Conservation (phyloP, 2,329 filamentous ascomycete genomes). For the Sarocladium kiliense region DNA sequence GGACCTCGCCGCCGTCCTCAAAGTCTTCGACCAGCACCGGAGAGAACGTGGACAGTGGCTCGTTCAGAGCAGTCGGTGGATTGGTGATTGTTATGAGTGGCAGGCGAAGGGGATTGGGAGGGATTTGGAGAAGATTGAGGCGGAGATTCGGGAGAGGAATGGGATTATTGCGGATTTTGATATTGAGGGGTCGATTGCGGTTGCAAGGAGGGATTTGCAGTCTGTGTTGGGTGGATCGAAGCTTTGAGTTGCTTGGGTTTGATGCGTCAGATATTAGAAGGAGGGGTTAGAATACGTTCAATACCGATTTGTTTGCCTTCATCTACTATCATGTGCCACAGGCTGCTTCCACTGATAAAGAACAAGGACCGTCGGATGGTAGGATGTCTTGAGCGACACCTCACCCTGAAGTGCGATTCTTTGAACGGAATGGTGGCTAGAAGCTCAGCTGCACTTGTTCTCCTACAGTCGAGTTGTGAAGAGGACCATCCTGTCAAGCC, state of each 20-base stretch:
- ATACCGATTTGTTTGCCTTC: neutral
- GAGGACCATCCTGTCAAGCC: too few species aligned
- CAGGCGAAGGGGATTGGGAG: neutral
- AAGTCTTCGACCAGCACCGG: slow-evolving; percentile 44
- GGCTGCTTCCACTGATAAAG: too few species aligned
- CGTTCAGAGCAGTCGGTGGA: slow-evolving; percentile 42
- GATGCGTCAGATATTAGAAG: neutral
- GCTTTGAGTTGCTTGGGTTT: neutral
- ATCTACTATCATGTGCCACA: too few species aligned
- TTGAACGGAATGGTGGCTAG: too few species aligned
- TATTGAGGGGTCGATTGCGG: neutral
- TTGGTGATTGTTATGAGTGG: slow-evolving; percentile 40
- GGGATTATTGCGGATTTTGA: slow-evolving; percentile 7
- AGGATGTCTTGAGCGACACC: too few species aligned
- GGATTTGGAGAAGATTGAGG: slow-evolving; percentile 1
- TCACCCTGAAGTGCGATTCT: too few species aligned
- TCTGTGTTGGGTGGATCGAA: neutral
- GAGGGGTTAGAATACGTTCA: too few species aligned
- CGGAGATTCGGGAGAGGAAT: neutral
- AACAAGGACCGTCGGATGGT: too few species aligned
- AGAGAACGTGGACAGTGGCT: slow-evolving; percentile 43
- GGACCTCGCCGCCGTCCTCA: slow-evolving; percentile 40
- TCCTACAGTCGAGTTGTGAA: too few species aligned
- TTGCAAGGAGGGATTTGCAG: neutral
- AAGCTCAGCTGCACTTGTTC: too few species aligned